Evolutionary conservation across 257 asterid species (phyloP).

Genomic region (Gentiana straminea): DNA sequence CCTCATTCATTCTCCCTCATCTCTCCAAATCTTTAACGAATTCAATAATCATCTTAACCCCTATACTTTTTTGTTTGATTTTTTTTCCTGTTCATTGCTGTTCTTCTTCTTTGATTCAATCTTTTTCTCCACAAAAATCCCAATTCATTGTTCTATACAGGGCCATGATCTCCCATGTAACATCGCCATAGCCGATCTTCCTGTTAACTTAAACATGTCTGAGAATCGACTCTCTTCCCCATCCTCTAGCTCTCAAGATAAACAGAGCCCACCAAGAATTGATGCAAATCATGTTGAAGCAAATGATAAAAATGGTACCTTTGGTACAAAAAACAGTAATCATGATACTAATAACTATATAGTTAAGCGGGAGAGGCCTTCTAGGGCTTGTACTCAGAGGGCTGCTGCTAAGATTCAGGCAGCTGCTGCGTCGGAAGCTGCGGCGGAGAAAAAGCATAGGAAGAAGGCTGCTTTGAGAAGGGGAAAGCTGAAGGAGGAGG

Average conservation of each 20-base stretch:
- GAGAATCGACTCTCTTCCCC: slow-evolving; percentile 30
- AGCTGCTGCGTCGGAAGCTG: slow-evolving; percentile 80
- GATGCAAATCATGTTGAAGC: too few relatives aligned
- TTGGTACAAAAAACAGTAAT: too few relatives aligned
- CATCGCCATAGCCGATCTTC: slow-evolving; percentile 25
- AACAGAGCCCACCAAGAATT: too few relatives aligned
- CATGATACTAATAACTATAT: too few relatives aligned
- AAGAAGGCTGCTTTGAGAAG: slow-evolving; percentile 44
- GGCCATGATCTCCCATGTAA: slow-evolving; percentile 9
- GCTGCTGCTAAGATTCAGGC: slow-evolving; percentile 43
- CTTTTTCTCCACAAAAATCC: too few relatives aligned
- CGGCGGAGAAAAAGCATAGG: slow-evolving; percentile 27
- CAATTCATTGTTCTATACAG: too few relatives aligned
- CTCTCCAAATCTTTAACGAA: too few relatives aligned
- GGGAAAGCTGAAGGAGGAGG: slow-evolving; percentile 63
- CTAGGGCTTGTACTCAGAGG: too few relatives aligned
- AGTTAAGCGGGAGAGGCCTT: too few relatives aligned
- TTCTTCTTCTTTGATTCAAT: not conserved
- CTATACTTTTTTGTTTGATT: not conserved
- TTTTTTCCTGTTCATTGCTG: not conserved
- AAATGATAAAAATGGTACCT: too few relatives aligned
- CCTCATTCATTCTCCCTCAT: too few relatives aligned
- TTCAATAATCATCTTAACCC: too few relatives aligned
- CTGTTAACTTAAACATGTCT: slow-evolving; percentile 20
- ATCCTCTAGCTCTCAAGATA: slow-evolving; percentile 38